Base-by-base conservation (phyloP, 2,329 filamentous ascomycete species). In the Colletotrichum sp. region DNA sequence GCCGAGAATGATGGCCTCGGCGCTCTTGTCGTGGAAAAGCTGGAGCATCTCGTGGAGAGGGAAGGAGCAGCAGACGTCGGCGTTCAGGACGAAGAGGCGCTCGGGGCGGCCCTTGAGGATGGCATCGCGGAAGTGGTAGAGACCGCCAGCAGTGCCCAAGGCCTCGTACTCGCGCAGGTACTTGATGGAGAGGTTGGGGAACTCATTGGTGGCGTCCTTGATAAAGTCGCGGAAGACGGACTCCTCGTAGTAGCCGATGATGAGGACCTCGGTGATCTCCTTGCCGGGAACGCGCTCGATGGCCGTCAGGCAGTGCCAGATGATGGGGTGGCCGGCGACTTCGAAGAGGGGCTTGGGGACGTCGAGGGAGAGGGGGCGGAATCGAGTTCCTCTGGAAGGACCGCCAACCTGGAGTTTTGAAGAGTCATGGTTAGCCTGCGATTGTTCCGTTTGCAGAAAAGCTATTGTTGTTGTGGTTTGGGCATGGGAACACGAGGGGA, bases 201-300 rank as follows among this genome's bases (percentile, higher is more conserved):
- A 98, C 84, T 95, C 94, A 84, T 92, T 92, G 77, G 93, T 90
- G 77, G 96, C 92, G 84, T 98, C 95, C 87, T 98, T 98, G 89
- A 99, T 98, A 88, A 99, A 99, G 87, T 98, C 96, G 82, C 96
- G 95, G 91, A 99, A 98, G 82, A 99, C 95, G 60, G 92, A 91
- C 88, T 99, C 97, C 84, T 99, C 97, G 86, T 99, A 99, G 92
- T 99, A 99, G 83, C 97, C 97, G 83, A 99, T 98, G 83, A 99
- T 93, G 89, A 97, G 96, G 81, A 99, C 96, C 87, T 99, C 97
- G 84, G 96, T 95, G 86, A 99, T 95, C 78, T 85, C 83, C 79
- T 85, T 91, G 82, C 95, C 94, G 81, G 95, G 94, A 76, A 99
- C 95, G 85, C 96, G 98, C 79, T 95, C 93, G 82, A 99, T 92